Base-by-base conservation (phyloP, 192 early-diverging fungal species). In the Linnemannia exigua region DNA sequence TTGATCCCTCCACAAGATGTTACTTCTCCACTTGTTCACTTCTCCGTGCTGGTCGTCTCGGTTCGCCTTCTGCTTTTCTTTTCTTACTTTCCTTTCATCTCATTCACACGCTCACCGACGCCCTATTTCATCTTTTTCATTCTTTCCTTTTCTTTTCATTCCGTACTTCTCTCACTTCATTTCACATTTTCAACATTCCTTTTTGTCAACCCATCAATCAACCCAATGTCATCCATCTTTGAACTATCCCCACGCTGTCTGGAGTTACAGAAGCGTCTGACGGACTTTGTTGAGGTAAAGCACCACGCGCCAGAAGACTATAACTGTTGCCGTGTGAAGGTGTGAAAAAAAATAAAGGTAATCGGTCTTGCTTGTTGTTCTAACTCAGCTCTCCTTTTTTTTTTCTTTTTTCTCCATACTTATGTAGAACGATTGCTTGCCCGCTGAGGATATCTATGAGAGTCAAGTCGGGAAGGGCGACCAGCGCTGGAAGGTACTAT, bases 351-450 rank as follows among this genome's bases (percentile, higher is more conserved):
- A 5, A 46, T 11, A n/a, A 52, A 46, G 5, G n/a, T 38, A 28
- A 71, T n/a, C n/a, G n/a, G n/a, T n/a, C n/a, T n/a, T 20, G 46
- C 50, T 25, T 3, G 19, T 22, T 75, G 22, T 28, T 63, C 52
- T 33, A 75, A n/a, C 5, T 41, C 14, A 3, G 2, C 41, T 15
- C 28, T 67, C 31, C 28, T 61, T 15, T 17, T 31, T 61, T 25
- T 33, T 7, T 22, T n/a, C 5, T 66, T 37, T 44, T 47, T 31
- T 28, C 5, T 38, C 58, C 41, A 44, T 9, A 9, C 41, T n/a
- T n/a, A n/a, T 44, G 69, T 75, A 96, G 89, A 92, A 95, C 79
- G 97, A 98, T 69, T 99, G 98, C 89, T 94, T 99, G 84, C 98
- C 98, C 20, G 97, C 97, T 48, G 97, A 99, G 87, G 79, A 89